Evolutionary conservation across 768 basidiomycete species (phyloP).

Genomic region (Pleurotus pulmonarius): DNA sequence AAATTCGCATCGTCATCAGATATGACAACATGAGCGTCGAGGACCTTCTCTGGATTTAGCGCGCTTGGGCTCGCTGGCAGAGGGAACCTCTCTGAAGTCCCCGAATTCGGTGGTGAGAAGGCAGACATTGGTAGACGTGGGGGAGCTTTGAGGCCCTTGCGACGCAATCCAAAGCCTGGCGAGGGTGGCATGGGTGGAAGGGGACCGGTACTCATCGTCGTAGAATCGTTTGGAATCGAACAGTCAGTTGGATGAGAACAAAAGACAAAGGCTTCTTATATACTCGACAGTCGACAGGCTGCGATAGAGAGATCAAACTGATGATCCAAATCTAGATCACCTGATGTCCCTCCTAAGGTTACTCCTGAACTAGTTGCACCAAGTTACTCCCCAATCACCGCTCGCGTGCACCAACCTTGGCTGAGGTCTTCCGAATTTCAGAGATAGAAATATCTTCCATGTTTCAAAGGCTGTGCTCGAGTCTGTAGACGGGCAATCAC

Average conservation of each 20-base stretch:
- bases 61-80: slow-evolving; percentile 65
- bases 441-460: too few species aligned
- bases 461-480: too few species aligned
- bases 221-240: background rate
- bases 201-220: slow-evolving; percentile 11
- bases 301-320: background rate
- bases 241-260: background rate
- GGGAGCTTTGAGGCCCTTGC: slow-evolving; percentile 60
- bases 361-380: too few species aligned
- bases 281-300: background rate
- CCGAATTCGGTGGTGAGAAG: slow-evolving; percentile 68
- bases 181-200: slow-evolving; percentile 27
- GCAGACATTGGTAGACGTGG: slow-evolving; percentile 75
- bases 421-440: too few species aligned
- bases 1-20: slow-evolving; percentile 35
- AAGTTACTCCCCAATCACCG: too few species aligned
- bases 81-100: slow-evolving; percentile 64
- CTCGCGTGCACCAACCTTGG: too few species aligned
- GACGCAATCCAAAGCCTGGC: slow-evolving; percentile 44
- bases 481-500: too few species aligned
- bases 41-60: slow-evolving; percentile 56
- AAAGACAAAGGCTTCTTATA: slow-evolving; percentile 1
- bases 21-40: slow-evolving; percentile 66
- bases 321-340: background rate
- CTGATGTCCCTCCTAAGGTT: background rate